Conservation (phyloP, 805 yeast genomes). For the Metschnikowia proteae region DNA sequence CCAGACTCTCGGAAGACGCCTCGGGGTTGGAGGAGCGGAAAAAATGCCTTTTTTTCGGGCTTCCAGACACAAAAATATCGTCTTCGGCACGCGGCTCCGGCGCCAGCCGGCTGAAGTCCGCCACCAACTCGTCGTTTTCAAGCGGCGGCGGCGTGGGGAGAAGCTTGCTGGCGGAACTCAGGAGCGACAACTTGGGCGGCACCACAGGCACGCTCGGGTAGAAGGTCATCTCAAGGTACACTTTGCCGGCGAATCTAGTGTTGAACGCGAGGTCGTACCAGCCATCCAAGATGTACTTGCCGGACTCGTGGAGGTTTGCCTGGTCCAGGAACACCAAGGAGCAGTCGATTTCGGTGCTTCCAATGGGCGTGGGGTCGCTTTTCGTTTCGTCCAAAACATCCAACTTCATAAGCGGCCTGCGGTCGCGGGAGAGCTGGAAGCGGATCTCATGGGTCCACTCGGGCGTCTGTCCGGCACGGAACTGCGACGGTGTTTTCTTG, state of each 20-base stretch:
- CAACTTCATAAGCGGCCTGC: slow-evolving; percentile 60
- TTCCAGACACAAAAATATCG: slow-evolving; percentile 13
- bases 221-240: slow-evolving; percentile 88
- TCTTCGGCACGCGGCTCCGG: slow-evolving; percentile 8
- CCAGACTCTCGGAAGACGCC: slow-evolving; percentile 1
- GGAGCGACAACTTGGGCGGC: slow-evolving; percentile 33
- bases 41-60: slow-evolving; percentile 4
- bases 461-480: slow-evolving; percentile 94
- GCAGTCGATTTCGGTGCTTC: slow-evolving; percentile 76
- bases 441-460: slow-evolving; percentile 76
- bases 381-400: slow-evolving; percentile 83
- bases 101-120: slow-evolving; percentile 10
- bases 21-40: slow-evolving; percentile 15
- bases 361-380: slow-evolving; percentile 81
- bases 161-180: slow-evolving; percentile 1
- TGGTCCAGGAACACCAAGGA: slow-evolving; percentile 56
- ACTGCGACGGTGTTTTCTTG: slow-evolving; percentile 69
- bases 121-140: slow-evolving; percentile 3
- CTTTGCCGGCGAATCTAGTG: slow-evolving; percentile 78
- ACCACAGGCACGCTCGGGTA: slow-evolving; percentile 56
- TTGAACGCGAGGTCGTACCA: slow-evolving; percentile 76
- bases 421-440: slow-evolving; percentile 60
- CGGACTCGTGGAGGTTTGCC: slow-evolving; percentile 46
- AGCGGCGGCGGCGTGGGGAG: slow-evolving; percentile 11
- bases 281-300: slow-evolving; percentile 71